These are phyloP conservation scores for Grosmannia huntii DNA, from an alignment of 2,329 filamentous ascomycete species.

Conservation along the genomic window DNA sequence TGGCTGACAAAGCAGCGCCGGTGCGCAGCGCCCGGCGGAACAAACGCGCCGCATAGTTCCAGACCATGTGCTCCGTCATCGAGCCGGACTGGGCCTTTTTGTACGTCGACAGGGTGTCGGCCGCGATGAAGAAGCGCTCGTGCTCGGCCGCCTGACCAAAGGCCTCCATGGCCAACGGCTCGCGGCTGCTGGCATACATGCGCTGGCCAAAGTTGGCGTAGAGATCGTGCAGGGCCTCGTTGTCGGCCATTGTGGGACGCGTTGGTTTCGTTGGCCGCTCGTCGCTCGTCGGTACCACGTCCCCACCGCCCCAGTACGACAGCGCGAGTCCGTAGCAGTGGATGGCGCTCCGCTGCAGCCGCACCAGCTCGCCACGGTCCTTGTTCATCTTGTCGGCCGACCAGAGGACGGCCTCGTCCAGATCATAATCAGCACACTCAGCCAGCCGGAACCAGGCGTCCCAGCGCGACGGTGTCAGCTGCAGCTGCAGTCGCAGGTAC, in stretches of 20 bases:
- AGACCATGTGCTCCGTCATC: constrained; percentile 47
- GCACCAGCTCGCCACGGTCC: constrained; percentile 59
- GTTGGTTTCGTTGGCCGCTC: no score
- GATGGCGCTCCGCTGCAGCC: constrained; percentile 66
- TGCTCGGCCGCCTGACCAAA: constrained; percentile 42
- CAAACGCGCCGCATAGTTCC: constrained; percentile 45
- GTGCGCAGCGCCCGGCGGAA: constrained; percentile 40
- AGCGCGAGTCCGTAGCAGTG: constrained; percentile 60
- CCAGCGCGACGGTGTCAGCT: constrained; percentile 73
- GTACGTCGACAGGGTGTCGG: constrained; percentile 35
- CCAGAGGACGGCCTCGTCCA: constrained; percentile 82
- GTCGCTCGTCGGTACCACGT: constrained; percentile 22
- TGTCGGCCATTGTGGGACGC: no score
- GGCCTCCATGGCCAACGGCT: constrained; percentile 50
- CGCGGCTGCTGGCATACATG: constrained; percentile 47
- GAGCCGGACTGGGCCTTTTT: constrained; percentile 39
- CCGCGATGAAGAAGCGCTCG: constrained; percentile 43
- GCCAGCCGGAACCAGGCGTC: constrained; percentile 83
- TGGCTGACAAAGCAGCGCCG: no score
- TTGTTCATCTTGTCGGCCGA: constrained; percentile 86
- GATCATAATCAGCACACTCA: constrained; percentile 75
- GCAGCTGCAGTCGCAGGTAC: constrained; percentile 69
- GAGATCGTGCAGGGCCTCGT: constrained; percentile 35
- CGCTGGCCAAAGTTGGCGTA: constrained; percentile 50
- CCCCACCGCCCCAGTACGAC: constrained; percentile 33